Conservation (phyloP, 169 alveolate species). For the Cryptosporidium sp. region DNA sequence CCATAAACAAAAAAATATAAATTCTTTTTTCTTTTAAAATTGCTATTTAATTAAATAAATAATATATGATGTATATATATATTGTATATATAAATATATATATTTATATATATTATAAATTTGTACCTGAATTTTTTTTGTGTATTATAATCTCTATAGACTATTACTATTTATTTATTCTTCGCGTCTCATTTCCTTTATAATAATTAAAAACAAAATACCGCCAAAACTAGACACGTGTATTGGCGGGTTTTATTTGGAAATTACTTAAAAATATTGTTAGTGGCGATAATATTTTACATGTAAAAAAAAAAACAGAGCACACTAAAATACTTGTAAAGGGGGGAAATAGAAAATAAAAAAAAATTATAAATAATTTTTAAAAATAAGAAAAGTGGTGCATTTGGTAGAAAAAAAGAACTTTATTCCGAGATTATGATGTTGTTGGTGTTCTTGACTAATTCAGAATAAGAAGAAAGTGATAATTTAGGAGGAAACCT, state of each 20-base stretch:
- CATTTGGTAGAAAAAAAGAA: background rate
- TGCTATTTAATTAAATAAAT: too few species aligned
- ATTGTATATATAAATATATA: background rate
- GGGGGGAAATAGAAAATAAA: background rate
- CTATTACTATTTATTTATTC: background rate
- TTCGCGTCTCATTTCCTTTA: constrained; percentile 23
- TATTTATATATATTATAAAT: background rate
- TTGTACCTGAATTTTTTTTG: background rate
- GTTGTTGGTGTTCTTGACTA: background rate
- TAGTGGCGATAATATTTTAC: constrained; percentile 35
- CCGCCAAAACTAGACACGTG: constrained; percentile 56
- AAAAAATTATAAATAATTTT: background rate
- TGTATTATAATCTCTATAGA: background rate
- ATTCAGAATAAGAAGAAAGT: background rate
- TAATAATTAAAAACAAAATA: background rate
- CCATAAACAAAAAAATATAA: background rate
- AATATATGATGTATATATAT: too few species aligned
- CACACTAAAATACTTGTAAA: background rate
- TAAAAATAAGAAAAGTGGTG: background rate
- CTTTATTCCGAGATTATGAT: background rate
- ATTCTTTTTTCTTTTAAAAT: too few species aligned
- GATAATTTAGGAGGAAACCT: background rate
- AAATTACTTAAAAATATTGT: constrained; percentile 12
- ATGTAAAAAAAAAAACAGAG: constrained; percentile 32
- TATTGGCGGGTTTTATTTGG: constrained; percentile 68